Evolutionary conservation across 2,329 filamentous ascomycete genomes (phyloP).

Genomic region (Saccharata proteae): DNA sequence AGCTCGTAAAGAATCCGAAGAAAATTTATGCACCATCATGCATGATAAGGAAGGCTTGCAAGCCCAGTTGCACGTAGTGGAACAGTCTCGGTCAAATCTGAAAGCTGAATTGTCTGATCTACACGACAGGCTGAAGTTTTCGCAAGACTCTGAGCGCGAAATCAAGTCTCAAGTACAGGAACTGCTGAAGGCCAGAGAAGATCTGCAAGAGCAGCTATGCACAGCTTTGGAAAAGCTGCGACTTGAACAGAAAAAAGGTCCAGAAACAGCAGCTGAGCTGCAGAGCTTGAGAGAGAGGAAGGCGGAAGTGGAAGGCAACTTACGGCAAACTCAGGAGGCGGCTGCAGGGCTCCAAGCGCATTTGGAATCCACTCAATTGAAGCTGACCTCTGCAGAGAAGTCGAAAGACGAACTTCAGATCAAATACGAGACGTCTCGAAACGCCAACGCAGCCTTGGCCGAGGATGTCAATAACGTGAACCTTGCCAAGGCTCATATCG

Average conservation of each 20-base stretch:
- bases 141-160: slow-evolving; percentile 13
- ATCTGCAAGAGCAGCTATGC: slow-evolving; percentile 7
- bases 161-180: slow-evolving; percentile 10
- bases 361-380: slow-evolving; percentile 13
- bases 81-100: slow-evolving; percentile 13
- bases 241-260: slow-evolving; percentile 6
- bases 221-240: slow-evolving; percentile 6
- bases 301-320: slow-evolving; percentile 14
- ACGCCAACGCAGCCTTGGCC: slow-evolving; percentile 12
- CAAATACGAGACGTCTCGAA: slow-evolving; percentile 14
- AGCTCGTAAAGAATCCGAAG: slow-evolving; percentile 3
- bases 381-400: slow-evolving; percentile 16
- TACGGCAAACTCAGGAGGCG: slow-evolving; percentile 13
- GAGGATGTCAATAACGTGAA: slow-evolving; percentile 11
- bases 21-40: slow-evolving; percentile 4
- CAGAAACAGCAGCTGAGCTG: slow-evolving; percentile 13
- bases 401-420: slow-evolving; percentile 13
- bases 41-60: slow-evolving; percentile 4
- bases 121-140: slow-evolving; percentile 13
- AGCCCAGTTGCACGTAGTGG: slow-evolving; percentile 15
- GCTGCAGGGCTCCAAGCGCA: slow-evolving; percentile 14
- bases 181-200: slow-evolving; percentile 5
- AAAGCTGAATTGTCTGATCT: slow-evolving; percentile 14
- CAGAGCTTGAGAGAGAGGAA: slow-evolving; percentile 12
- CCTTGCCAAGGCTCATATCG: slow-evolving; percentile 11